These are phyloP conservation scores for Clarkia xantiana DNA, from an alignment of 345 rosid genomes.

Conservation along the genomic window DNA sequence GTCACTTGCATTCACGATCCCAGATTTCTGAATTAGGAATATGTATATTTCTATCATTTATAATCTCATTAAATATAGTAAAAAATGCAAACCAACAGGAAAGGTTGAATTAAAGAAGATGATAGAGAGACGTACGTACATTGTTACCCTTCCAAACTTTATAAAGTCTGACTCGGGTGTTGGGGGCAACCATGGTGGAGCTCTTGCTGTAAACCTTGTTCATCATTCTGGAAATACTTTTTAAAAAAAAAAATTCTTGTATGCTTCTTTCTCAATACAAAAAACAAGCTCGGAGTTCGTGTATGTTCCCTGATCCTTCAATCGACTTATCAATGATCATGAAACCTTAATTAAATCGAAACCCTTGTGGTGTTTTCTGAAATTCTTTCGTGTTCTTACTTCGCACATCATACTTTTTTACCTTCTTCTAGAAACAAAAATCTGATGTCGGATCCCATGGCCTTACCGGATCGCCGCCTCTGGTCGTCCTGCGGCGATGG, in stretches of 20 bases:
- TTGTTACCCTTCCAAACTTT: conserved; percentile 90
- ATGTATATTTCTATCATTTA: no score
- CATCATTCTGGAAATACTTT: neutral
- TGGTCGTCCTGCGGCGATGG: neutral
- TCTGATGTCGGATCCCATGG: neutral
- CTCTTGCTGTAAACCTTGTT: conserved; percentile 14
- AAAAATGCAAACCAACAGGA: neutral
- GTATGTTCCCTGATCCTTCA: neutral
- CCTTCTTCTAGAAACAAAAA: neutral
- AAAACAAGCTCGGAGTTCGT: conserved; percentile 2
- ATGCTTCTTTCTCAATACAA: neutral
- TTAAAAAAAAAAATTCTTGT: neutral
- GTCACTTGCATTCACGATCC: no score
- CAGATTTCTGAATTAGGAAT: no score
- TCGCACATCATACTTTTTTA: neutral
- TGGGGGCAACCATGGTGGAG: conserved; percentile 15
- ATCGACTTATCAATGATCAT: no score
- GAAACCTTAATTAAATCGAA: neutral
- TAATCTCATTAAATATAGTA: no score
- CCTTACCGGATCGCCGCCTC: neutral
- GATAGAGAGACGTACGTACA: conserved; percentile 22
- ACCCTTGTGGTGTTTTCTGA: conserved; percentile 8
- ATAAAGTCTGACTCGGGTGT: conserved; percentile 40
- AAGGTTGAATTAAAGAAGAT: no score
- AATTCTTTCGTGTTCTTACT: neutral